Conservation (phyloP, 208 protist genomes). For the Trypanosoma conorhini region DNA sequence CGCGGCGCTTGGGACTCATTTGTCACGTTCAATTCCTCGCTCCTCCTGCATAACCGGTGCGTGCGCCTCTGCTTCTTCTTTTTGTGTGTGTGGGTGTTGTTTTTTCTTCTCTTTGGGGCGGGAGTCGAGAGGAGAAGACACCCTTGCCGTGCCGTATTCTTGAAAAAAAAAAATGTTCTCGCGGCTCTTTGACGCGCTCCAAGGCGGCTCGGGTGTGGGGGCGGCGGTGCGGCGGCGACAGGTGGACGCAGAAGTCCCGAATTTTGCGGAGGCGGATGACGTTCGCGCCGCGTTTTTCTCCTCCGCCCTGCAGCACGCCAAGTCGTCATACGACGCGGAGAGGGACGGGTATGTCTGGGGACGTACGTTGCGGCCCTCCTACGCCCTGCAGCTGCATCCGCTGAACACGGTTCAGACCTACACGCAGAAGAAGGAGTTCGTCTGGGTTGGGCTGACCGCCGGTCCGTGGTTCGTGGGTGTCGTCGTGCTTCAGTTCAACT, state of each 20-base stretch:
- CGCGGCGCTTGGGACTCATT: too few species aligned
- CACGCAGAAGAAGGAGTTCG: slow-evolving; percentile 49
- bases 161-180: not conserved
- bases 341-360: slow-evolving; percentile 37
- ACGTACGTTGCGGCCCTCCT: slow-evolving; percentile 30
- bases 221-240: slow-evolving; percentile 9
- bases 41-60: too few species aligned
- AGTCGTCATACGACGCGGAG: slow-evolving; percentile 24
- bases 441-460: slow-evolving; percentile 41
- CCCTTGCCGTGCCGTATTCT: too few species aligned
- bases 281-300: slow-evolving; percentile 29
- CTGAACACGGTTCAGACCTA: slow-evolving; percentile 32
- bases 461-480: slow-evolving; percentile 43
- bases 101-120: too few species aligned
- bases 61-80: too few species aligned
- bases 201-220: not conserved
- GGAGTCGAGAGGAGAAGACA: too few species aligned
- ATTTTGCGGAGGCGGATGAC: slow-evolving; percentile 24
- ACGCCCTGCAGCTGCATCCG: slow-evolving; percentile 31
- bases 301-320: slow-evolving; percentile 10
- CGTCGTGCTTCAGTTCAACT: slow-evolving; percentile 48
- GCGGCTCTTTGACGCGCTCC: not conserved
- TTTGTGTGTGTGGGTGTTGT: too few species aligned
- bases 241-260: slow-evolving; percentile 12
- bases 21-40: too few species aligned